Evolutionary conservation across 345 rosid genomes (phyloP), one percentile per base, ranked within the genome.

Genomic region (Euphorbia lathyris): DNA sequence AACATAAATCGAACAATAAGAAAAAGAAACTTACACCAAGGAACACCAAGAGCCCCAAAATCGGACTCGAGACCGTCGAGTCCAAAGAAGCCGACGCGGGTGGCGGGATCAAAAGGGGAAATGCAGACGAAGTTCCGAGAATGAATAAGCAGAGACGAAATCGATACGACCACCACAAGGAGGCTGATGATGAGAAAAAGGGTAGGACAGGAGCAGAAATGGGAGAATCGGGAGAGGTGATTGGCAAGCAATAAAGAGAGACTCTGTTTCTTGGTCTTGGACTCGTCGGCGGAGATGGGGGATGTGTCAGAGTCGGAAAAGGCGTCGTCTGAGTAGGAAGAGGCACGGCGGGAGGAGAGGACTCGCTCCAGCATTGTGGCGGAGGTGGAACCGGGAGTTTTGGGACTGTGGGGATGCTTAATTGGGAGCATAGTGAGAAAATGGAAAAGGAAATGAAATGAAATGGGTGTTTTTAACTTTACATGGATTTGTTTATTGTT

Each of bases 41-140:
- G 99, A 73, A 90, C 99, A 68, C 99, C 99, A 25, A 96, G 89
- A 73, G 80, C 80, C 22, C 96, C 99, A 72, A 96, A 96, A 69
- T 92, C 97, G 26, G 96, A 90, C 57, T 86, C 98, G 51, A 89
- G 81, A 2, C 94, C 97, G 34, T 90, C 97, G 47, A 88, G 65
- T 1, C 90, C 92, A 73, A 85, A 88, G 63, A 88, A 85, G 25
- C 86, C 91, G 77, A 83, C 82, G 72, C 97, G 91, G 45, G 96
- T 85, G 36, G 61, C 78, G 1, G 88, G 88, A 78, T 86, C 92
- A 74, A 80, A 86, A 23, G 90, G 81, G 20, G 97, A 84, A 76
- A 84, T 70, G 79, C 97, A 96, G 67, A 90, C 96, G 68, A 96
- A 77, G 79, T 72, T 74, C 53, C 85, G 86, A 11, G 74, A 74